These are phyloP conservation scores for Phoenix dactylifera DNA, from an alignment of 176 grass and related monocot genomes.

Conservation along the genomic window DNA sequence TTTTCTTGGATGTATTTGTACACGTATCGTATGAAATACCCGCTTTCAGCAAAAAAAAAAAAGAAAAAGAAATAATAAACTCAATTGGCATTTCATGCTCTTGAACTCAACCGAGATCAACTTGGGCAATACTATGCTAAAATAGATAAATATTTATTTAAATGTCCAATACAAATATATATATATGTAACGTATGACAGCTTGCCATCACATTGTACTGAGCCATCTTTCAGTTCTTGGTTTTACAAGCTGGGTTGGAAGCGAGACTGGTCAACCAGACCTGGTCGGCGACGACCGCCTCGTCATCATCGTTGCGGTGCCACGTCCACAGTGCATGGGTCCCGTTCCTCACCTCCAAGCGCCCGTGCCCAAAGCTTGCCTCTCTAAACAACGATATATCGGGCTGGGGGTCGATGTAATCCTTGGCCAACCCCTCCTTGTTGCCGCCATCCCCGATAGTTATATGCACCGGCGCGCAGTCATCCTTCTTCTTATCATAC, in stretches of 20 bases:
- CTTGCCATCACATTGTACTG: too few relatives aligned
- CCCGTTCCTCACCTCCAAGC: conserved; percentile 40
- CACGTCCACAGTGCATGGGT: conserved; percentile 57
- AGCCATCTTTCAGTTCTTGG: background rate
- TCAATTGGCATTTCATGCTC: too few relatives aligned
- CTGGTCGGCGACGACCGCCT: conserved; percentile 35
- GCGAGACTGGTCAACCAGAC: conserved; percentile 48
- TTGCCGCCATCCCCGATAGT: conserved; percentile 72
- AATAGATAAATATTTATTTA: too few relatives aligned
- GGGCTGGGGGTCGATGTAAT: conserved; percentile 29
- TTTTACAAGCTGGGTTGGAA: conserved; percentile 25
- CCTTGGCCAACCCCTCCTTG: conserved; percentile 44
- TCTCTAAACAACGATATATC: conserved; percentile 47
- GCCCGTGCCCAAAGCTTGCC: conserved; percentile 71
- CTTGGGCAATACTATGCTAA: too few relatives aligned
- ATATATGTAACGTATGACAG: too few relatives aligned
- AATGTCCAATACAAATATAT: too few relatives aligned
- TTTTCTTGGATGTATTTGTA: too few relatives aligned
- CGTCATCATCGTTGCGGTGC: conserved; percentile 53
- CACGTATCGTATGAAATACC: too few relatives aligned
- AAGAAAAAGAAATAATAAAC: too few relatives aligned
- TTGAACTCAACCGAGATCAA: too few relatives aligned
- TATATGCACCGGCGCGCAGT: conserved; percentile 44
- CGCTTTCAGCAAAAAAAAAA: too few relatives aligned
- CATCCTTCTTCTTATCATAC: conserved; percentile 18